Percentiles rank a stretch among this genome's conserved stretches.
These are phyloP conservation scores for Colletotrichum eleusines DNA, from an alignment of 2,329 filamentous ascomycete genomes.

Conservation along the genomic window DNA sequence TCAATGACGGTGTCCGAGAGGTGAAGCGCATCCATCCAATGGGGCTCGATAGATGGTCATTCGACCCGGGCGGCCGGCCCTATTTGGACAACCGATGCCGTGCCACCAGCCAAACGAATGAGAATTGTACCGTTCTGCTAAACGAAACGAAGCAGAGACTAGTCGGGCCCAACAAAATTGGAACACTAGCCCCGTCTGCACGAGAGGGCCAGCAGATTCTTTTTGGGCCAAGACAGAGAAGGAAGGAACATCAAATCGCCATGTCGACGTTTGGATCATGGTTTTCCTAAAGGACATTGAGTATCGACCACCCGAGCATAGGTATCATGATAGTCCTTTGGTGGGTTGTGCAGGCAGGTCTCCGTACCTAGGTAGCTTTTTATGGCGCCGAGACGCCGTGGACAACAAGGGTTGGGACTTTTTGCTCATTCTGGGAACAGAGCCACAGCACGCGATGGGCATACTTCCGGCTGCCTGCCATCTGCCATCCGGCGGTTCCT, in stretches of 20 bases:
- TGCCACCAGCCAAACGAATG: constrained; percentile 1
- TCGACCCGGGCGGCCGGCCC: background rate
- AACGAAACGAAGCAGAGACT: constrained; percentile 26
- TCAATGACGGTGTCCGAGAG: constrained; percentile 13
- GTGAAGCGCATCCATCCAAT: constrained; percentile 24
- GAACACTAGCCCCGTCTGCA: constrained; percentile 23
- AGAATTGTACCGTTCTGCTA: background rate
- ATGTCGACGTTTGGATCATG: background rate
- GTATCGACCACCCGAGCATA: constrained; percentile 1
- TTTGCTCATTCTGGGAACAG: background rate
- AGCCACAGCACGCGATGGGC: background rate
- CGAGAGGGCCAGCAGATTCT: constrained; percentile 6
- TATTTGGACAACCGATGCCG: background rate
- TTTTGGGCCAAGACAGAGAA: constrained; percentile 1
- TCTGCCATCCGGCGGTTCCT: background rate
- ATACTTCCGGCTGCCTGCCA: background rate
- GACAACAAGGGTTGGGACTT: background rate
- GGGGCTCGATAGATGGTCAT: no score
- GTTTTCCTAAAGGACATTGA: constrained; percentile 1
- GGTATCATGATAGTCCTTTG: background rate
- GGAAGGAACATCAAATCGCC: background rate
- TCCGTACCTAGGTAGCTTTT: background rate
- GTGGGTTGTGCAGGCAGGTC: background rate
- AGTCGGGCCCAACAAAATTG: constrained; percentile 38
- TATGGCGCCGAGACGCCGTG: background rate